These are phyloP conservation scores for Akanthomyces muscarius DNA, from an alignment of 2,329 filamentous ascomycete genomes.

Conservation along the genomic window DNA sequence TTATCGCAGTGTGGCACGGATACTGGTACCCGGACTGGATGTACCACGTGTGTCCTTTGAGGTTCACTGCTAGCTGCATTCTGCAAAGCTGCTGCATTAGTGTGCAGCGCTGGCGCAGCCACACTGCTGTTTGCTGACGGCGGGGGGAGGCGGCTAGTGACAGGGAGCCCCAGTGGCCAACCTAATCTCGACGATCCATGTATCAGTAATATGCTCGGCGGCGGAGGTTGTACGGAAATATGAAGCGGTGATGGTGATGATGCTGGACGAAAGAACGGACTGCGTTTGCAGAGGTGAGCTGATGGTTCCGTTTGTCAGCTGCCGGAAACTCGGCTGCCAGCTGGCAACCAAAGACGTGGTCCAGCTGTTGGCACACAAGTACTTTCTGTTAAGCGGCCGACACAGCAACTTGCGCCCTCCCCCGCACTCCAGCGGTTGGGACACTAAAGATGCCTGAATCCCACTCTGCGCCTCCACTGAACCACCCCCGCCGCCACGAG, in stretches of 20 bases:
- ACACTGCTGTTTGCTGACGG: constrained; percentile 13
- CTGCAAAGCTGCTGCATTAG: constrained; percentile 13
- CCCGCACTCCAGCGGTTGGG: neutral
- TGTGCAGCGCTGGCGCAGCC: constrained; percentile 7
- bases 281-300: constrained; percentile 1
- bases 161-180: constrained; percentile 19
- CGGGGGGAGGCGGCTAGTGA: constrained; percentile 1
- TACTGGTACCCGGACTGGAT: neutral
- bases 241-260: neutral
- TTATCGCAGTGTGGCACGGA: neutral
- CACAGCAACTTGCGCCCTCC: neutral
- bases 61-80: constrained; percentile 5
- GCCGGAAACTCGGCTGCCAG: neutral
- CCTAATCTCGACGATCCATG: constrained; percentile 29
- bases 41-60: constrained; percentile 2
- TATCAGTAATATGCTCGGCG: neutral
- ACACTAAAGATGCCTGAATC: constrained; percentile 7
- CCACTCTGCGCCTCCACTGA: constrained; percentile 3
- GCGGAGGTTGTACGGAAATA: constrained; percentile 11
- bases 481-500: constrained; percentile 1
- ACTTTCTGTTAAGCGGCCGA: neutral
- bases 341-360: neutral
- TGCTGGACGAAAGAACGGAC: neutral
- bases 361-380: neutral
- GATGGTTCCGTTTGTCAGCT: neutral